Conservation (phyloP, 1,139 yeast species). For the Blastobotrys aristatus region DNA sequence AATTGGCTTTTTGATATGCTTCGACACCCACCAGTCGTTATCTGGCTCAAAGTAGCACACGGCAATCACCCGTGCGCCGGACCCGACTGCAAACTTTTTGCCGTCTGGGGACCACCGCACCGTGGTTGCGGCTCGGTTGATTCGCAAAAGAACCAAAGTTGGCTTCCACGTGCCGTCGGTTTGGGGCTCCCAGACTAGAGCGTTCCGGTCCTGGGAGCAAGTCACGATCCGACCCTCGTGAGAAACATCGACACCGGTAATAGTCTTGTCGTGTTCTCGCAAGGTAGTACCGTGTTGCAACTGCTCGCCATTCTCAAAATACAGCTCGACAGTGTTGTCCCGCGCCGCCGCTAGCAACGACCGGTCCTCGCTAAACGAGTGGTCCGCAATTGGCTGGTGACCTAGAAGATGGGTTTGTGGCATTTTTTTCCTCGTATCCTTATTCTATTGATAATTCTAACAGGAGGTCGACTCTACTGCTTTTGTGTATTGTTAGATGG, state of each 20-base stretch:
- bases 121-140: conserved; percentile 89
- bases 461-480: conserved; percentile 34
- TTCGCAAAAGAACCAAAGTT: conserved; percentile 84
- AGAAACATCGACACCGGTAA: conserved; percentile 91
- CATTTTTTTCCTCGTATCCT: conserved; percentile 11
- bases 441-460: conserved; percentile 1
- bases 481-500: not conserved
- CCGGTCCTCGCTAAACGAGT: conserved; percentile 72
- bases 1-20: conserved; percentile 88
- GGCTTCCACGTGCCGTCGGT: conserved; percentile 65
- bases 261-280: conserved; percentile 86
- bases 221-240: conserved; percentile 88
- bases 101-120: conserved; percentile 95
- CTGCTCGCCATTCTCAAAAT: conserved; percentile 45
- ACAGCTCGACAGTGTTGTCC: conserved; percentile 69
- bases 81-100: conserved; percentile 91
- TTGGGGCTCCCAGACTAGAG: conserved; percentile 88
- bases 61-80: conserved; percentile 90
- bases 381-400: conserved; percentile 84
- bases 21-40: conserved; percentile 99
- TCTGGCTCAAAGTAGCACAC: conserved; percentile 94
- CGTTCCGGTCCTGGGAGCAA: conserved; percentile 97
- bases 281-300: conserved; percentile 55
- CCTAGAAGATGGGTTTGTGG: conserved; percentile 50
- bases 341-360: conserved; percentile 75